Evolutionary conservation across 1,139 yeast species (phyloP).

Genomic region (Saccharomyces hybrid): DNA sequence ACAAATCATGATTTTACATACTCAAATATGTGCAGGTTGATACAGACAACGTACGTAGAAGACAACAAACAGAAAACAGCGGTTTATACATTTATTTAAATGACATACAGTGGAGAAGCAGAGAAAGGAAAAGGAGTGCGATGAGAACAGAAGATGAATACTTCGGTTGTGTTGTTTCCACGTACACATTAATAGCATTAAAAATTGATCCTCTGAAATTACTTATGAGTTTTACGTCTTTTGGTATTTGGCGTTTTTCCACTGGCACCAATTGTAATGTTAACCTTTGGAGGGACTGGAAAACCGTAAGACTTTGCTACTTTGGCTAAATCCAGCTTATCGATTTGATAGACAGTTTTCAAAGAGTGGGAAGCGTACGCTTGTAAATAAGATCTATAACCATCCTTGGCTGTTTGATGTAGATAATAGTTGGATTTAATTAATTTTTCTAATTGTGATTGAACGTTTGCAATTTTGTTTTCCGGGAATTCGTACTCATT

Average conservation of each 20-base stretch:
- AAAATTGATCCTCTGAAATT: background rate
- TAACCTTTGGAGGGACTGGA: conserved; percentile 92
- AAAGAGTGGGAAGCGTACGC: conserved; percentile 95
- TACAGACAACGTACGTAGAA: background rate
- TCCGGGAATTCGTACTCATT: conserved; percentile 95
- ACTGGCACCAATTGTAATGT: conserved; percentile 89
- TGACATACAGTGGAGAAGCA: background rate
- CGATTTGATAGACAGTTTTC: conserved; percentile 92
- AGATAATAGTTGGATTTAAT: conserved; percentile 89
- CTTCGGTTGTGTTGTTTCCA: background rate
- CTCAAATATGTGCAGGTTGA: background rate
- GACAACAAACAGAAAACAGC: background rate
- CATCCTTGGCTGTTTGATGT: conserved; percentile 94
- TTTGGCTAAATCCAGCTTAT: conserved; percentile 84
- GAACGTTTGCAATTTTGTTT: conserved; percentile 90
- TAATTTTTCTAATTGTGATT: conserved; percentile 82
- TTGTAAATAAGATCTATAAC: conserved; percentile 90
- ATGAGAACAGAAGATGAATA: background rate
- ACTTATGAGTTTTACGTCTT: conserved; percentile 24
- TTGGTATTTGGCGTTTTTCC: conserved; percentile 44
- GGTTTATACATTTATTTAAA: background rate
- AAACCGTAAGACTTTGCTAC: conserved; percentile 96
- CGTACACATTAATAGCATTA: background rate
- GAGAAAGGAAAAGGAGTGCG: background rate
- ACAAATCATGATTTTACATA: background rate